These are phyloP conservation scores for Aureococcus anophagefferens DNA, from an alignment of 108 stramenopile species.

Conservation along the genomic window DNA sequence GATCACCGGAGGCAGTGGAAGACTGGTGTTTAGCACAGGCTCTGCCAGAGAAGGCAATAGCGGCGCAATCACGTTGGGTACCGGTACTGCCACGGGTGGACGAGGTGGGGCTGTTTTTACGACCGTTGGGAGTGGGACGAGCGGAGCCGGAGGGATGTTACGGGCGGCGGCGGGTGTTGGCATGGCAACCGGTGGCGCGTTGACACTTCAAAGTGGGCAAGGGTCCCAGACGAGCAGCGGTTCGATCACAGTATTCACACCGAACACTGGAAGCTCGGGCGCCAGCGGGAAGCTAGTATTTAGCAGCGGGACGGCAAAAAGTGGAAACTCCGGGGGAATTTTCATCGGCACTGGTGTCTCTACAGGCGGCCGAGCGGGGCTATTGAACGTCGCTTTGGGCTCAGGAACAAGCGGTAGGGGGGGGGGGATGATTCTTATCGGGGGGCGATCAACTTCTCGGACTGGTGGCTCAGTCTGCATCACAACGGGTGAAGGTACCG, in stretches of 20 bases:
- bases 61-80: background rate
- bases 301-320: background rate
- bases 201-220: slow-evolving; percentile 15
- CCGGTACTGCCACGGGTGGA: background rate
- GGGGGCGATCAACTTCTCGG: background rate
- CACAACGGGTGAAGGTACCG: background rate
- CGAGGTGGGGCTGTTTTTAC: background rate
- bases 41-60: background rate
- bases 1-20: background rate
- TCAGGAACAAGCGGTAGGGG: background rate
- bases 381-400: background rate
- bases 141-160: background rate
- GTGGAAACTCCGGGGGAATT: background rate
- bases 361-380: background rate
- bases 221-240: slow-evolving; percentile 17
- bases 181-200: slow-evolving; percentile 12
- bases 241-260: background rate
- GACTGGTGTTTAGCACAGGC: background rate
- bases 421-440: slow-evolving; percentile 5
- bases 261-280: background rate
- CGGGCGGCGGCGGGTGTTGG: background rate
- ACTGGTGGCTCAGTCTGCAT: background rate
- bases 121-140: background rate
- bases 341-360: background rate
- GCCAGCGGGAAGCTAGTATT: background rate